Base-by-base conservation (phyloP, 495 filamentous ascomycete genomes). In the Daldinia childiae region DNA sequence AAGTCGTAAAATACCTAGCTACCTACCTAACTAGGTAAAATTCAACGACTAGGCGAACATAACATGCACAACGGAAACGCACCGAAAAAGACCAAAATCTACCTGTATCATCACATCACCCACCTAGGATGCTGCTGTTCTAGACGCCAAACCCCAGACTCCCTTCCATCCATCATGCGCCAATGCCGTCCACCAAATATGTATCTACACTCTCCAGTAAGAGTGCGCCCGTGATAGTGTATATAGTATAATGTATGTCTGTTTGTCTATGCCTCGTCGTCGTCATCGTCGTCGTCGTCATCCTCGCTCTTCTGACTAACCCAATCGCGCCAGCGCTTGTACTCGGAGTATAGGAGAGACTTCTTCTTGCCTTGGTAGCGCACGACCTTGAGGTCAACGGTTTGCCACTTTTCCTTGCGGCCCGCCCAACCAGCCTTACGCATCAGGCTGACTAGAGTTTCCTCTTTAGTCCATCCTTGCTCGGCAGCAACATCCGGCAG, bases 381-480 rank as follows among this genome's bases (percentile, higher is more conserved):
- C 56, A 93, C 88, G 1, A 93, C 87, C 58, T 87, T 87, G 72
- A 97, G 85, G 38, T 91, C 88, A 34, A 95, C 88, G 62, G 91
- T 89, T 48, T 83, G 83, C 95, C 94, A 98, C 77, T 87, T 81
- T 70, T 89, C 84, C 80, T 81, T 87, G 68, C 82, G 79, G 4
- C 90, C 89, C 66, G 81, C 82, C 94, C 93, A 98, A 0, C 94
- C 94, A 0, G 94, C 95, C 84, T 98, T 97, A 61, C 93, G 85
- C 93, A 98, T 97, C 73, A 97, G 79, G 77, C 92, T 95, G 38
- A 92, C 85, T 24, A 98, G 73, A 2, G 94, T 93, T 84, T 98
- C 93, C 80, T 97, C 94, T 79, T 95, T 97, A 14, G 89, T 93
- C 95, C 95, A 99, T 21, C 92, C 93, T 78, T 99, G 95, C 82